Base-by-base conservation (phyloP, 1,139 yeast species). In the Yamadazyma triangularis region DNA sequence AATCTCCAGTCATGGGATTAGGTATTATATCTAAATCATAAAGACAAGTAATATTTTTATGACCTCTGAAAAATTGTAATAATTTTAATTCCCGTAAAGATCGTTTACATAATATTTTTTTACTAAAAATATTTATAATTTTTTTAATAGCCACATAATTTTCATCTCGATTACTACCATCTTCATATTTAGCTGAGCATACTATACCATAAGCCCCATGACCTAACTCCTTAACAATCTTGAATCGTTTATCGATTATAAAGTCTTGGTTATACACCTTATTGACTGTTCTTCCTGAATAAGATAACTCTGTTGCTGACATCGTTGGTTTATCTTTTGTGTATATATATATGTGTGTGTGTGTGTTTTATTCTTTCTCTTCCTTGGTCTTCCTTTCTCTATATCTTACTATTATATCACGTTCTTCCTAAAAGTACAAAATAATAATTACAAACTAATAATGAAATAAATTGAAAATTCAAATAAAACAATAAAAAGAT, bases 201-300 rank as follows among this genome's bases (percentile, higher is more conserved):
- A 91, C 97, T 5, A 89, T 79, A 20, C 98, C 98, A 52, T 91
- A 91, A 1, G 98, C 96, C 4, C 98, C 98, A 48, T 89, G 96
- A 16, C 98, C 98, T 29, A 91, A 71, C 48, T 88, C 96, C 49
- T 88, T 86, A 39, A 86, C 84, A 43, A 91, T 72, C 51, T 85
- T 82, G 58, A 88, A 86, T 36, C 95, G 66, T 44, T 77, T 77
- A 56, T 88, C 96, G 36, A 89, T 87, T 29, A 87, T 77, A 54
- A 89, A 89, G 48, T 86, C 95, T 59, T 88, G 96, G 53, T 84
- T 83, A 59, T 78, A 87, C 28, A 89, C 95, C 52, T 79, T 60
- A 42, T 64, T 63, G 29, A 66, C 67, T 3, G 59, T 41, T 31
- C 71, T 52, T 10, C 70, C 71, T 32, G 54, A 53, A 33, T 53